Conservation (phyloP, 495 filamentous ascomycete genomes). For the Hyaloscypha hepaticicola region DNA sequence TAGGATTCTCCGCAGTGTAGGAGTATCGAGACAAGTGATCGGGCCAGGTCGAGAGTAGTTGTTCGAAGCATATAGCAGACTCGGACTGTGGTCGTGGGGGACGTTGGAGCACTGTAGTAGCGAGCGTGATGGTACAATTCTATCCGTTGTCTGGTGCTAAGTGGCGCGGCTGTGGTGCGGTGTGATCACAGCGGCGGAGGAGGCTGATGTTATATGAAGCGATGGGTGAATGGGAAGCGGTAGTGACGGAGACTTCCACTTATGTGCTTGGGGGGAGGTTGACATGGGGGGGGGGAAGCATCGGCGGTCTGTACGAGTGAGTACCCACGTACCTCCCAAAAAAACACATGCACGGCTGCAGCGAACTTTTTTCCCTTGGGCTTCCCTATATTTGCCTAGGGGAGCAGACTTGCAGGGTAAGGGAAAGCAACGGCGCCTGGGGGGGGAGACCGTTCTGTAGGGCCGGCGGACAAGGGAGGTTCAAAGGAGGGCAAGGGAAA, state of each 20-base stretch:
- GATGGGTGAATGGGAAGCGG: constrained; percentile 4
- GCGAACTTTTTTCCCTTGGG: constrained; percentile 19
- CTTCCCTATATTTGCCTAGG: constrained; percentile 14
- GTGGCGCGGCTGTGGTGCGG: constrained; percentile 1
- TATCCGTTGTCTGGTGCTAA: background rate
- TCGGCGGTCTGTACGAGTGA: constrained; percentile 1
- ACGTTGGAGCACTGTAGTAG: constrained; percentile 8
- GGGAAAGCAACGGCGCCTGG: background rate
- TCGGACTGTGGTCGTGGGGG: background rate
- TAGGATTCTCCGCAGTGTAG: background rate
- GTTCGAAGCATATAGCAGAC: constrained; percentile 3
- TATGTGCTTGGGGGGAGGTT: constrained; percentile 1
- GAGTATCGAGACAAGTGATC: background rate
- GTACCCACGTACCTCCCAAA: constrained; percentile 7
- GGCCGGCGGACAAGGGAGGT: background rate
- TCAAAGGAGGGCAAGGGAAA: background rate
- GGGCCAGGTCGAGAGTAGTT: background rate
- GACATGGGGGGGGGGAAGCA: constrained; percentile 19
- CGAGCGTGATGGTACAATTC: constrained; percentile 17
- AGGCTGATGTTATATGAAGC: constrained; percentile 30
- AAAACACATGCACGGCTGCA: constrained; percentile 19
- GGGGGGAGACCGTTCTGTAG: background rate
- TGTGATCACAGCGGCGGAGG: constrained; percentile 2
- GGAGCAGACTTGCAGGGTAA: background rate
- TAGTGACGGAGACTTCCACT: constrained; percentile 27